Evolutionary conservation across 1,284 basidiomycete genomes (phyloP).

Genomic region (Rhizoctonia solani): DNA sequence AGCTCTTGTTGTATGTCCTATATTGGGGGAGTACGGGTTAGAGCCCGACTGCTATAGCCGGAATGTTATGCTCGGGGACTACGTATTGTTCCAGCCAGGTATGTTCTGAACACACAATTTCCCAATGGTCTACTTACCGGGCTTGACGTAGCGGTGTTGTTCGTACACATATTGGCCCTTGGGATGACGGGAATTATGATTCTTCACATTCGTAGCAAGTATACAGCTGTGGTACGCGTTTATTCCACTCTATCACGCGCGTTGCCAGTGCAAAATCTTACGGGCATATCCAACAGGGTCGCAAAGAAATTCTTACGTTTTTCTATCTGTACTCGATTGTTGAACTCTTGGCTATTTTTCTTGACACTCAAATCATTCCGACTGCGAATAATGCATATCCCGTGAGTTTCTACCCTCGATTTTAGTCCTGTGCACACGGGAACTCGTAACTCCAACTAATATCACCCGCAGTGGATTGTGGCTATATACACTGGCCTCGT

Average conservation of each 20-base stretch:
- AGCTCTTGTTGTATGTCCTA: slow-evolving; percentile 90
- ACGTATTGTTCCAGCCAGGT: slow-evolving; percentile 98
- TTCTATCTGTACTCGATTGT: slow-evolving; percentile 96
- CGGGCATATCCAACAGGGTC: slow-evolving; percentile 50
- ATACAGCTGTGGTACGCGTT: slow-evolving; percentile 87
- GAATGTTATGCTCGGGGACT: slow-evolving; percentile 92
- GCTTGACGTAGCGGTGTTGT: slow-evolving; percentile 77
- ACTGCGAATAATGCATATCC: slow-evolving; percentile 85
- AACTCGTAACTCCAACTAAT: neutral
- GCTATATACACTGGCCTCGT: slow-evolving; percentile 92
- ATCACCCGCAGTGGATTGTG: slow-evolving; percentile 80
- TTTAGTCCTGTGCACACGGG: neutral
- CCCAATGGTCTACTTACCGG: neutral
- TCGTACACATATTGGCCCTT: slow-evolving; percentile 96
- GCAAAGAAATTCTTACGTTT: slow-evolving; percentile 97
- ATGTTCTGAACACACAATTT: slow-evolving; percentile 45
- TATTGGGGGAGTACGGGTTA: slow-evolving; percentile 84
- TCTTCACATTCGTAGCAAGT: slow-evolving; percentile 95
- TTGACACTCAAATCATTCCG: slow-evolving; percentile 96
- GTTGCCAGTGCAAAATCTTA: neutral
- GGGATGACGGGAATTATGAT: slow-evolving; percentile 99
- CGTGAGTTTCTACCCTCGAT: slow-evolving; percentile 56
- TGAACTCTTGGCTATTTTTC: slow-evolving; percentile 91
- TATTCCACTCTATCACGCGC: neutral
- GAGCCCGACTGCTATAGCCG: slow-evolving; percentile 95